phyloP scores from a whole-genome alignment of 2,329 filamentous ascomycete genomes.

The Ascochyta lentis region DNA sequence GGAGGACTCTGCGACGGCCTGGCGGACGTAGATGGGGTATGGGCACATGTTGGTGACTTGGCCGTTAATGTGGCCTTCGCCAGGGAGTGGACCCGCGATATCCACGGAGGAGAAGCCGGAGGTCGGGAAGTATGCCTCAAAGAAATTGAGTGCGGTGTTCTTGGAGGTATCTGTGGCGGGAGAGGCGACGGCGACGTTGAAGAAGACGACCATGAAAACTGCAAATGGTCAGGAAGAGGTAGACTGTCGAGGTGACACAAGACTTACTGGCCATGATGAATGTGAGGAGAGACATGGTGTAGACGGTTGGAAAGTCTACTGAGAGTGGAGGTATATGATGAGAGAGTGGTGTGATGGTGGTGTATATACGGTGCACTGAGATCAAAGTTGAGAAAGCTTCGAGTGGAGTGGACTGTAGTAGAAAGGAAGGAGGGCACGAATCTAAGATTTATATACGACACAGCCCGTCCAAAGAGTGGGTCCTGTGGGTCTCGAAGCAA shows the following conservation, averaged over 20 bases:
- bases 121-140: neutral
- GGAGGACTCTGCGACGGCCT: slow-evolving; percentile 2
- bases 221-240: no score
- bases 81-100: neutral
- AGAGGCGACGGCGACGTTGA: no score
- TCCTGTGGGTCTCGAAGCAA: neutral
- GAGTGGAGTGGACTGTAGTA: no score
- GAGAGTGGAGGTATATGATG: no score
- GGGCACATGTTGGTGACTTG: slow-evolving; percentile 3
- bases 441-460: no score
- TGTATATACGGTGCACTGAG: neutral
- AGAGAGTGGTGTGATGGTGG: neutral
- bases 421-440: no score
- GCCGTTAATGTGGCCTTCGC: slow-evolving; percentile 2
- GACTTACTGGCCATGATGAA: neutral
- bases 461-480: no score
- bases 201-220: neutral
- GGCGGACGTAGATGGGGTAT: slow-evolving; percentile 4
- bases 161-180: neutral
- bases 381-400: no score
- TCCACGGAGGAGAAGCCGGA: neutral
- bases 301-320: no score
- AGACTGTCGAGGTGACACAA: no score
- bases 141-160: neutral
- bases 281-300: neutral